Evolutionary conservation across 1,139 yeast genomes (phyloP).

Genomic region (Wickerhamomyces sp.): DNA sequence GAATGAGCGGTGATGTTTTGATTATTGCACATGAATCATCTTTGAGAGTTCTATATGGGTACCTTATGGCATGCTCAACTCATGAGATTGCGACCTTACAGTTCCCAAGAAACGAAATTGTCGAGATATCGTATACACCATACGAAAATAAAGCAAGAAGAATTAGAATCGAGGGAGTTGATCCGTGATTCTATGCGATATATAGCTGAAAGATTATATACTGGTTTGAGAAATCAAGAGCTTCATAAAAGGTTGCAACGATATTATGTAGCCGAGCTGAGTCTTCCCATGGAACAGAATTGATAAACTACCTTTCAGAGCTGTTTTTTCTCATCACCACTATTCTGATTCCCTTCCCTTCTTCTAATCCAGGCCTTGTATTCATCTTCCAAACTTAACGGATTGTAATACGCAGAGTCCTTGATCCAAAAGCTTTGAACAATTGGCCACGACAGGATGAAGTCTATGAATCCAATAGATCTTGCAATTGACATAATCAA

Average conservation of each 20-base stretch:
- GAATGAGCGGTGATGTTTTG: conserved; percentile 81
- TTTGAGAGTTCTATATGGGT: conserved; percentile 84
- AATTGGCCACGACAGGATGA: conserved; percentile 48
- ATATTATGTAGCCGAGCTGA: too few species aligned
- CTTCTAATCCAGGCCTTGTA: conserved; percentile 26
- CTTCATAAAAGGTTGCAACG: too few species aligned
- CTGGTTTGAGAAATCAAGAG: too few species aligned
- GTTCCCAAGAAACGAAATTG: conserved; percentile 77
- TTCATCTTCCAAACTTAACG: conserved; percentile 29
- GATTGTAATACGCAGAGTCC: conserved; percentile 48
- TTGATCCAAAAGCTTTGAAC: conserved; percentile 45
- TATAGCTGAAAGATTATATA: not conserved
- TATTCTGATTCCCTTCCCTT: conserved; percentile 5
- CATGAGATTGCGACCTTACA: conserved; percentile 75
- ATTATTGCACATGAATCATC: conserved; percentile 93
- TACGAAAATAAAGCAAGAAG: conserved; percentile 70
- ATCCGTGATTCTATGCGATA: conserved; percentile 1
- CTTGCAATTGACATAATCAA: conserved; percentile 45
- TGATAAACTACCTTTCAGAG: too few species aligned
- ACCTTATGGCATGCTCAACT: conserved; percentile 87
- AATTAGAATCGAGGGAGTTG: conserved; percentile 35
- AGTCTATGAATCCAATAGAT: conserved; percentile 56
- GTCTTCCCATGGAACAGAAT: too few species aligned
- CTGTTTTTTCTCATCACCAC: too few species aligned
- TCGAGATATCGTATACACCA: conserved; percentile 85